These are phyloP conservation scores for Leccinum disarticulatum DNA, from an alignment of 768 basidiomycete species.

Conservation along the genomic window DNA sequence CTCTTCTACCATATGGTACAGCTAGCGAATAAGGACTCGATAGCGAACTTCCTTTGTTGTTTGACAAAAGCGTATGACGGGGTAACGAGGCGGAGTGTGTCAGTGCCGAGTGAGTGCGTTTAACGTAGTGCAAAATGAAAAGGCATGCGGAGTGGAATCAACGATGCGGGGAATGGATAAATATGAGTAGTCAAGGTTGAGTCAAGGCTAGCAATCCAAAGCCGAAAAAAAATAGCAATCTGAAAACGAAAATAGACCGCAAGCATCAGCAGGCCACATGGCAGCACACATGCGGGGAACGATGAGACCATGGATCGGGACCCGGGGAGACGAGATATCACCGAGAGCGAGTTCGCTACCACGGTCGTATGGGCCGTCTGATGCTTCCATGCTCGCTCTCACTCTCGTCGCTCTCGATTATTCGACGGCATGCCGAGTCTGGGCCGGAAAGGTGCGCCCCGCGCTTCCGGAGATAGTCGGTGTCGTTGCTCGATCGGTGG, in stretches of 20 bases:
- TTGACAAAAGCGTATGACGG: not conserved
- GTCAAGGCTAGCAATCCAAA: slow-evolving; percentile 11
- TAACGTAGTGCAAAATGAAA: slow-evolving; percentile 10
- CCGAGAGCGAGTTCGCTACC: slow-evolving; percentile 32
- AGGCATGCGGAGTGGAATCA: slow-evolving; percentile 19
- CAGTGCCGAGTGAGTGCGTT: slow-evolving; percentile 3
- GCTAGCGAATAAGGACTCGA: slow-evolving; percentile 5
- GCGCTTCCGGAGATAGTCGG: slow-evolving; percentile 8
- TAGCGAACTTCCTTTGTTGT: slow-evolving; percentile 7
- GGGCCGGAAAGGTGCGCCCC: slow-evolving; percentile 20
- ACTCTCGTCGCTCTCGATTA: slow-evolving; percentile 34
- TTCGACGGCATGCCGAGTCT: slow-evolving; percentile 30
- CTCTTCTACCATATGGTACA: slow-evolving; percentile 15
- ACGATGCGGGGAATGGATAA: slow-evolving; percentile 16
- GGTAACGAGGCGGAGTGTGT: not conserved
- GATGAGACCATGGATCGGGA: not conserved
- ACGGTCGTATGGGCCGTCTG: slow-evolving; percentile 45
- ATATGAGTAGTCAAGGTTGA: not conserved
- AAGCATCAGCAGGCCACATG: not conserved
- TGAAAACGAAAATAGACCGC: not conserved
- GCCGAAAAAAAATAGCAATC: not conserved
- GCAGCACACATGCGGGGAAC: not conserved
- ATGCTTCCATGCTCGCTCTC: slow-evolving; percentile 34
- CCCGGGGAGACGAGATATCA: not conserved
- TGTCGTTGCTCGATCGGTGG: slow-evolving; percentile 7